These are phyloP conservation scores for Taxillus chinensis DNA, from an alignment of 164 flowering plant genomes.

Conservation along the genomic window DNA sequence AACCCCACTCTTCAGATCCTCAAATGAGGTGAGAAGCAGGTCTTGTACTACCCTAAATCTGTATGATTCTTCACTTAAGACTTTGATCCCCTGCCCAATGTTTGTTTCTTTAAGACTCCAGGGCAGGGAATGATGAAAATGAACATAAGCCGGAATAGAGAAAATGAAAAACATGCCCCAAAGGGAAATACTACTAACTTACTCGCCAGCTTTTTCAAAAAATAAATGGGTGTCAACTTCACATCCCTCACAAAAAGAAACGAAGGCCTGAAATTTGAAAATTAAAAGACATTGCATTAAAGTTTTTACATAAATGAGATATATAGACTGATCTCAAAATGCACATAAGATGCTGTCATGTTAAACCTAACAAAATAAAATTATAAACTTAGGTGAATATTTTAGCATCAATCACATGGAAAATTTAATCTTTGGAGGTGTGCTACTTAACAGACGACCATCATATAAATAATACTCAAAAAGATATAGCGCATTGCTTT, in stretches of 20 bases:
- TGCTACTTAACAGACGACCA: too few relatives aligned
- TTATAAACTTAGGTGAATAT: too few relatives aligned
- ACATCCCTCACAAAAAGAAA: constrained; percentile 88
- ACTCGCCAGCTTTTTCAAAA: constrained; percentile 97
- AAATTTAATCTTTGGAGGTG: too few relatives aligned
- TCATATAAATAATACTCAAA: background rate
- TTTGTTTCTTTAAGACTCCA: too few relatives aligned
- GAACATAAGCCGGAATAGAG: background rate
- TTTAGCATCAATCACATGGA: too few relatives aligned
- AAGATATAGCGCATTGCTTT: background rate
- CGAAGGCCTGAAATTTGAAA: constrained; percentile 66
- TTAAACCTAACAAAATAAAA: too few relatives aligned
- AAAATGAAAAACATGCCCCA: background rate
- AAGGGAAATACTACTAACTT: constrained; percentile 22
- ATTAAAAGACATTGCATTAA: background rate
- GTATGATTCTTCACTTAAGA: too few relatives aligned
- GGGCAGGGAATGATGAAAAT: background rate
- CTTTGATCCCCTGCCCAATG: too few relatives aligned
- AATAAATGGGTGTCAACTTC: constrained; percentile 86
- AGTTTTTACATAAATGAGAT: constrained; percentile 4
- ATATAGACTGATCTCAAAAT: background rate
- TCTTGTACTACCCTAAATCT: too few relatives aligned
- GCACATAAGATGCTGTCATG: background rate
- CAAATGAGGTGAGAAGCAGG: too few relatives aligned
- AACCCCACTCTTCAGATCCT: too few relatives aligned